Percentiles rank a stretch among this genome's conserved stretches.
These are phyloP conservation scores for Aspergillus pseudoviridinutans DNA, from an alignment of 2,329 filamentous ascomycete genomes.

Conservation along the genomic window DNA sequence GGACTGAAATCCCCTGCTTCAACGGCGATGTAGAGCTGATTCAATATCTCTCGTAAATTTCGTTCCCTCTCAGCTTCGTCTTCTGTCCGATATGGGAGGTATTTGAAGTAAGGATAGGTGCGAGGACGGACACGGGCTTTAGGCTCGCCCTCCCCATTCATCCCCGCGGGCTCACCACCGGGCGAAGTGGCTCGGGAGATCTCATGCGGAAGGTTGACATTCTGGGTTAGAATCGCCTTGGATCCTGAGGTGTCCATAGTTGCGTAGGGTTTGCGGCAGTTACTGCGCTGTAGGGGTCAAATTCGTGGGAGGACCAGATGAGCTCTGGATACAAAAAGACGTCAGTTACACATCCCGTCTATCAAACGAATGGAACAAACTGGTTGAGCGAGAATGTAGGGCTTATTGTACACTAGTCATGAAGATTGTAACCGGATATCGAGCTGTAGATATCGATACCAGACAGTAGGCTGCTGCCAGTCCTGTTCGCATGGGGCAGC, in stretches of 20 bases:
- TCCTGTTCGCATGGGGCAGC: constrained; percentile 24
- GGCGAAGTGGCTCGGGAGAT: constrained; percentile 85
- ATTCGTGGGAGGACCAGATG: constrained; percentile 19
- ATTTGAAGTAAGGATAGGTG: constrained; percentile 88
- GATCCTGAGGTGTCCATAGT: constrained; percentile 35
- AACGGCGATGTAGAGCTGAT: constrained; percentile 87
- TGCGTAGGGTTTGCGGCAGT: constrained; percentile 14
- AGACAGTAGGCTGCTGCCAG: constrained; percentile 22
- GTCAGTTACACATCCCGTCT: constrained; percentile 20
- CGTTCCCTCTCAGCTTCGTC: constrained; percentile 71
- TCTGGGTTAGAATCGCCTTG: constrained; percentile 35
- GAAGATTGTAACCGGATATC: constrained; percentile 16
- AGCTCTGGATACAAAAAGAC: constrained; percentile 20
- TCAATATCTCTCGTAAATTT: constrained; percentile 81
- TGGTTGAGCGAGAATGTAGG: not conserved
- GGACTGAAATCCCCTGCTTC: constrained; percentile 91
- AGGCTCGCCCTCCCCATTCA: constrained; percentile 52
- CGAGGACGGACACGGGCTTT: constrained; percentile 71
- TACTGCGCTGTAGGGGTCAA: constrained; percentile 13
- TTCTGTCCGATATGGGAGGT: constrained; percentile 86
- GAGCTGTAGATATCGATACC: constrained; percentile 17
- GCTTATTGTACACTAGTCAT: constrained; percentile 18
- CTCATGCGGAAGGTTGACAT: constrained; percentile 53
- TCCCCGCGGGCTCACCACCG: constrained; percentile 50
- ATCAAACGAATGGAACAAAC: not conserved